Base-by-base conservation (phyloP, 1,284 basidiomycete genomes). In the Melampsora americana region DNA sequence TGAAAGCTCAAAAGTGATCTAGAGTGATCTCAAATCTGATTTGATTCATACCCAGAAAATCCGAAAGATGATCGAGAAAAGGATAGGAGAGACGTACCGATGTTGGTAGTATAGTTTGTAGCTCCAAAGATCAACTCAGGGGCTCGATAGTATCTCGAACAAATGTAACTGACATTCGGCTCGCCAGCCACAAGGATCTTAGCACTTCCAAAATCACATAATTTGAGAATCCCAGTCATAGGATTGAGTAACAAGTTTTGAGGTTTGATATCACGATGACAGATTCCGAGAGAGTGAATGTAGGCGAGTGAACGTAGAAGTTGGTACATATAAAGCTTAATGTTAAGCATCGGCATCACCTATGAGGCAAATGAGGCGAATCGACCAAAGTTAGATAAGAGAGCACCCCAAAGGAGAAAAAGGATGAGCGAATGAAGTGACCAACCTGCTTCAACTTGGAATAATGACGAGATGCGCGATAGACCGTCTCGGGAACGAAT, bases 81-180 rank as follows among this genome's bases (percentile, higher is more conserved):
- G 61, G 44, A 69, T 69, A 67, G 61, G 62, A 66, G 64, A 16
- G 39, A 86, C 90, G 80, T 80, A 92, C 93, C 94, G 82, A 99
- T 99, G 84, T 97, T 97, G 80, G 95, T 99, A n/a, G 95, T 97
- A 87, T 99, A 99, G 87, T 99, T 99, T 78, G 96, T 99, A 48
- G 95, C 95, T 71, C 95, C 95, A 83, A 99, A 99, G 83, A 99
- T 99, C 83, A 99, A 89, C 85, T 99, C 95, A 28, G 95, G 96
- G 69, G 95, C 96, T 80, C 95, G 90, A 86, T 99, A 99, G 87
- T 99, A 99, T 83, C 95, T 88, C 80, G 95, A 99, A 86, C 95
- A 99, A 83, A 99, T 99, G 85, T 99, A 99, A 85, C 91, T 93
- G 84, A 99, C 95, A 84, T 99, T 99, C 78, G 95, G 96, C 84